Evolutionary conservation across 2,329 filamentous ascomycete species (phyloP).

Genomic region (Grosmannia serpens): DNA sequence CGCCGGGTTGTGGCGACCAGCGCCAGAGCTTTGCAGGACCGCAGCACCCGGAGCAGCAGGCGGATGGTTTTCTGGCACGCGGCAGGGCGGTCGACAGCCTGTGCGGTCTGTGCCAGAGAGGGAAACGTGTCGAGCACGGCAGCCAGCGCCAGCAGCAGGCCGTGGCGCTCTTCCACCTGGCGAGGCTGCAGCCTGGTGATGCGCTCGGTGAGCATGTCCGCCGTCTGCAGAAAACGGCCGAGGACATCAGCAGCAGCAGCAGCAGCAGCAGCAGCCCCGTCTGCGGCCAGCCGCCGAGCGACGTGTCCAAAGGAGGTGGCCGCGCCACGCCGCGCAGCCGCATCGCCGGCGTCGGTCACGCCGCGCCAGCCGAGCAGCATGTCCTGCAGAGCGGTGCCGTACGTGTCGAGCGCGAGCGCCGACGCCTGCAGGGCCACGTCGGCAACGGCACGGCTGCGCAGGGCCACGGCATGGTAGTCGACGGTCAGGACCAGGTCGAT

Average conservation of each 20-base stretch:
- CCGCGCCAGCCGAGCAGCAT: slow-evolving; percentile 77
- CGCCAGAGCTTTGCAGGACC: slow-evolving; percentile 24
- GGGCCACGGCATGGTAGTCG: slow-evolving; percentile 85
- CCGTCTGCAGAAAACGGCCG: slow-evolving; percentile 16
- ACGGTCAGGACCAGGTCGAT: slow-evolving; percentile 81
- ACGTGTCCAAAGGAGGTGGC: slow-evolving; percentile 57
- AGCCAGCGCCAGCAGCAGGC: slow-evolving; percentile 51
- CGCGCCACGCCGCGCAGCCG: slow-evolving; percentile 58
- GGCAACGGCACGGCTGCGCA: slow-evolving; percentile 70
- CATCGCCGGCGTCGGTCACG: slow-evolving; percentile 65
- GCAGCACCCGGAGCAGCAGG: slow-evolving; percentile 24
- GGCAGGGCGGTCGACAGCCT: neutral
- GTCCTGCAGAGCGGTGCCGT: slow-evolving; percentile 57
- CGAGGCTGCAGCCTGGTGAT: slow-evolving; percentile 30
- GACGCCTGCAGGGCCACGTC: slow-evolving; percentile 63
- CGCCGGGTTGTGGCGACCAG: slow-evolving; percentile 41
- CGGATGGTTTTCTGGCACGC: neutral
- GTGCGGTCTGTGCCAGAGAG: slow-evolving; percentile 11
- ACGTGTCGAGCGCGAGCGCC: slow-evolving; percentile 49
- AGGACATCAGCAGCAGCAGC: slow-evolving; percentile 6
- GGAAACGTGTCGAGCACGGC: slow-evolving; percentile 41
- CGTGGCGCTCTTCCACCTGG: slow-evolving; percentile 60
- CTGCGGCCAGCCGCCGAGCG: slow-evolving; percentile 21
- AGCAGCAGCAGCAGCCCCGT: neutral
- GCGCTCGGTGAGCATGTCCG: neutral